Base-by-base conservation (phyloP, 148 eudicot species). In the Selenicereus undatus region DNA sequence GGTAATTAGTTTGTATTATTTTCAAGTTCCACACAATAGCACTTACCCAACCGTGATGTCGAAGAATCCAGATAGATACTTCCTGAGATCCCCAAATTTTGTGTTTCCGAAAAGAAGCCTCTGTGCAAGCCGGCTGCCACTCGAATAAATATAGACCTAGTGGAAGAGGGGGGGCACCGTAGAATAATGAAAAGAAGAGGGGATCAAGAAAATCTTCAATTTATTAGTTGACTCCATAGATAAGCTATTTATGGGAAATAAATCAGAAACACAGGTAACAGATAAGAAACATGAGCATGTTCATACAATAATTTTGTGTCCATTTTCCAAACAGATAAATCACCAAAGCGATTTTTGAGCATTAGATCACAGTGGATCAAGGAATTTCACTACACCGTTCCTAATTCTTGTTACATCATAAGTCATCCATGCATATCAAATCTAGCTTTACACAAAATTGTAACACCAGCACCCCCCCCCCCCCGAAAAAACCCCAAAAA, bases 61-160 rank as follows among this genome's bases (percentile, higher is more conserved):
- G 66, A 93, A 95, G 85, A 83, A 95, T 76, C 99, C 99, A 75
- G 84, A 86, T 76, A 95, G 82, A 83, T 90, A 91, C 76, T 92
- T 91, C 79, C 99, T 87, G 72, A 95, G 86, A 87, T 95, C 99
- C 26, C 98, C 98, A 79, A 86, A 88, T 76, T 83, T 87, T 58
- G 98, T 88, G 83, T 95, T 85, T 45, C 97, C 97, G 87, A 95
- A 95, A 65, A 95, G 79, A 71, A 92, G 92, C 89, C 96, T 89
- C 64, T 95, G 99, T 24, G 99, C 99, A 79, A 95, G 88, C 83
- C 98, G 89, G 89, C 99, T 95, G 48, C 99, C 99, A 73, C 99
- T 95, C 68, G 99, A 95, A 83, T 93, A 95, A 60, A 95, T 95
- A 83, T 93, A 95, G 74, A 92, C 99, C 99, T 95, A 85, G 30